These are phyloP conservation scores for Rosa multiflora DNA, from an alignment of 306 rosid species.

Conservation along the genomic window DNA sequence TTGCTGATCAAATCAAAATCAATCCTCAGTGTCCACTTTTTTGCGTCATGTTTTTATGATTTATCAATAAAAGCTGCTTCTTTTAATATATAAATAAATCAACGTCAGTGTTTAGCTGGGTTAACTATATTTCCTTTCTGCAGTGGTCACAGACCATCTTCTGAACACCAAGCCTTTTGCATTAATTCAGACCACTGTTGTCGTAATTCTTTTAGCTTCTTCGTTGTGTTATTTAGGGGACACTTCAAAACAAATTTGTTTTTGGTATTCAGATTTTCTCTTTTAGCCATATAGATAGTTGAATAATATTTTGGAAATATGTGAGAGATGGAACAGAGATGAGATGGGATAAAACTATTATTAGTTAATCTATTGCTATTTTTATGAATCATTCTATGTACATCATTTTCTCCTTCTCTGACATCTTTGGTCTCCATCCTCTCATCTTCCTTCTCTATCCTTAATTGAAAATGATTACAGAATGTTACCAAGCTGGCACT, in stretches of 20 bases:
- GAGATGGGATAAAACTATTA: background rate
- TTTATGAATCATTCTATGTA: background rate
- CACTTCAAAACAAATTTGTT: background rate
- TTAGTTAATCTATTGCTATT: background rate
- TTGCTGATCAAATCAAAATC: constrained; percentile 5
- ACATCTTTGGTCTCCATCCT: background rate
- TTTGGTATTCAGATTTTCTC: background rate
- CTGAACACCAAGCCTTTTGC: background rate
- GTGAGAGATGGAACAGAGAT: background rate
- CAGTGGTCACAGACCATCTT: background rate
- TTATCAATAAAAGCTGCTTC: background rate
- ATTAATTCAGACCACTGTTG: background rate
- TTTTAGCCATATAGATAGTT: background rate
- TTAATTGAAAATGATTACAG: background rate
- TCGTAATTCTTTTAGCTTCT: constrained; percentile 4
- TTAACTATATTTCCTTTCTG: background rate
- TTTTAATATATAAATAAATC: background rate
- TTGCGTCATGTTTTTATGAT: background rate
- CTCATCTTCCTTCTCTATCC: background rate
- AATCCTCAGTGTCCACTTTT: background rate
- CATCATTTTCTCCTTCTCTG: background rate
- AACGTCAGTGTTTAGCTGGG: background rate
- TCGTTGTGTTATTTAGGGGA: background rate
- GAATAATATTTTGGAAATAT: background rate
- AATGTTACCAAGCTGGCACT: background rate